Evolutionary conservation across 2,329 filamentous ascomycete species (phyloP).

Genomic region (Periconia sp.): DNA sequence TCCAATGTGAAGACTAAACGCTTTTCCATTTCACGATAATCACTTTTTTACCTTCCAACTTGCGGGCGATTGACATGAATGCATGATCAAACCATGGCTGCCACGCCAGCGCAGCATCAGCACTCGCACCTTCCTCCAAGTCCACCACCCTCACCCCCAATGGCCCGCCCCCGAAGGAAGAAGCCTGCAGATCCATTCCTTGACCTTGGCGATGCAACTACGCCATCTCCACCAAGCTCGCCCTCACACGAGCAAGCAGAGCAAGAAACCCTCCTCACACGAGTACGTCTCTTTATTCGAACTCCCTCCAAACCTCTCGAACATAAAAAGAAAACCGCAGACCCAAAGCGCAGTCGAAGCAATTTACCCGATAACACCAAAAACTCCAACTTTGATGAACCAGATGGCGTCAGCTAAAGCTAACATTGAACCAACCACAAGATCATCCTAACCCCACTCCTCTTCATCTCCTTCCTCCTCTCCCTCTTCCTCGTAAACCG

Average conservation of each 20-base stretch:
- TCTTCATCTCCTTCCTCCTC: conserved; percentile 69
- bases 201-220: conserved; percentile 27
- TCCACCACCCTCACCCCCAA: conserved; percentile 37
- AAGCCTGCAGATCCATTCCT: conserved; percentile 34
- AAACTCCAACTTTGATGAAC: no score
- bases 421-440: conserved; percentile 15
- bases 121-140: conserved; percentile 20
- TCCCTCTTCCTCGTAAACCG: conserved; percentile 69
- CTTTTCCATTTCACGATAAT: no score
- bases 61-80: no score
- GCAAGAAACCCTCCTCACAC: conserved; percentile 31
- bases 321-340: background rate
- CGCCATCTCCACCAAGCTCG: conserved; percentile 24
- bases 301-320: background rate
- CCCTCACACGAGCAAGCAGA: conserved; percentile 18
- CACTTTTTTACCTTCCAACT: no score
- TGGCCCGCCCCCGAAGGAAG: conserved; percentile 28
- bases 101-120: background rate
- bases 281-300: conserved; percentile 20
- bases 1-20: no score
- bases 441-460: conserved; percentile 66
- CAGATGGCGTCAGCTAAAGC: no score
- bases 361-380: no score
- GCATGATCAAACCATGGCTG: no score
- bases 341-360: no score